Evolutionary conservation across 2,329 filamentous ascomycete species (phyloP), one percentile per base, ranked within the genome.

Genomic region (Cladophialophora yegresii): DNA sequence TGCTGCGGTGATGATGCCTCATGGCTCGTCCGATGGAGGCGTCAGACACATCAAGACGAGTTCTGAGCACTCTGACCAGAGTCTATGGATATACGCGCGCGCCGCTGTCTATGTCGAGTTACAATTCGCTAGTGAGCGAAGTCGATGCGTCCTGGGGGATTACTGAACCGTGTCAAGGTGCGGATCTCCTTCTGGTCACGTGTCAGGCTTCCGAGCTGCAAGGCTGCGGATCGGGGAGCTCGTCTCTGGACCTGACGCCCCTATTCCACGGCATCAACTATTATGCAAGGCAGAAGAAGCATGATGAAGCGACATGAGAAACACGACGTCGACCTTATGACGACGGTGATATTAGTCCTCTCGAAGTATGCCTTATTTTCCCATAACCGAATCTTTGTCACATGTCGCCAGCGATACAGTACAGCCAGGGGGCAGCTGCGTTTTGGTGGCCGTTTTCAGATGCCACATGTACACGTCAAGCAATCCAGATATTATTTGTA

Each of bases 401-500:
- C 36, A 62, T 49, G 55, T 62, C 53, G 59, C 59, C 43, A 56
- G 53, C 30, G 53, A 62, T 57, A 28, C 36, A 30, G n/a, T 54
- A 32, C 47, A 60, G 45, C 20, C 33, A 53, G 33, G 20, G 22
- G 26, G 28, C n/a, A 60, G 33, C 23, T 33, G 30, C 55, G 13
- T 54, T 28, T 10, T n/a, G 26, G 26, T 28, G 51, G 28, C 51
- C 28, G 10, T 54, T 61, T 28, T 61, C 32, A 49, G 20, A 36
- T 8, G 36, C 51, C 49, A 54, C 58, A 61, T 61, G 28, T 32
- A 47, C 50, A 61, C 51, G 36, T 61, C 58, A 61, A 61, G 5
- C 58, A 54, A 20, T 33, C 12, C 36, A 47, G 54, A 4, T 33
- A 54, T 54, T 61, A 61, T 61, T 45, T 54, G 58, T 61, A 59